phyloP scores from a whole-genome alignment of 2,329 filamentous ascomycete genomes.

The Aureobasidium zeae region DNA sequence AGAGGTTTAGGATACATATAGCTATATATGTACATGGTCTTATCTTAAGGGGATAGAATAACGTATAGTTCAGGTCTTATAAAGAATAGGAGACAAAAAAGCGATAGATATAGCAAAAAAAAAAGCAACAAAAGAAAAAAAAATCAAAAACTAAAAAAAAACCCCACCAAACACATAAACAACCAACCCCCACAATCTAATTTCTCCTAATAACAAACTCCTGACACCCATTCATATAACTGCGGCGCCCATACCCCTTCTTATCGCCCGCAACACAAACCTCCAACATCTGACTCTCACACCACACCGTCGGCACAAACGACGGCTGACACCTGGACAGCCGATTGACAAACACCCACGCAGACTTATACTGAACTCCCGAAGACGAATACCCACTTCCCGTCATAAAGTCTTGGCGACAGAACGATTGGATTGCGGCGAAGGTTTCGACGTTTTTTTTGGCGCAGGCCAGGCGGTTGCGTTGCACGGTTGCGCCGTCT shows the following conservation, averaged over 20 bases:
- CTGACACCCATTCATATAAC: conserved; percentile 1
- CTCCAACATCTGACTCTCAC: conserved; percentile 7
- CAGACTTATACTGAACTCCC: too few relatives aligned
- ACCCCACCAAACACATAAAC: background rate
- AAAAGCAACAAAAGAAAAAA: background rate
- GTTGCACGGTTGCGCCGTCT: too few relatives aligned
- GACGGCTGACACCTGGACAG: too few relatives aligned
- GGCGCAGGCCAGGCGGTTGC: too few relatives aligned
- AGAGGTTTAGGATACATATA: too few relatives aligned
- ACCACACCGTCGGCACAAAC: conserved; percentile 2
- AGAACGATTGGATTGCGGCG: too few relatives aligned
- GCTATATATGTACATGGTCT: too few relatives aligned
- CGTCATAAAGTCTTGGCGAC: background rate
- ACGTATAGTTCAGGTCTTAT: too few relatives aligned
- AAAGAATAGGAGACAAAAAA: conserved; percentile 10
- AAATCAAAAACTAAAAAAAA: background rate
- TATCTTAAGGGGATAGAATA: too few relatives aligned
- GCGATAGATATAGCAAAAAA: conserved; percentile 5
- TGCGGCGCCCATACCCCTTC: background rate
- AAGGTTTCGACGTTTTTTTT: background rate
- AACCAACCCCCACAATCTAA: background rate
- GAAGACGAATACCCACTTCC: too few relatives aligned
- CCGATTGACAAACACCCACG: background rate
- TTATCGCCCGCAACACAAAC: background rate
- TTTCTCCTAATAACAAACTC: background rate